A percentile compares a stretch with the other conserved stretches of the same genome.
phyloP scores from a whole-genome alignment of 1,284 basidiomycete genomes.

The Xerocomus nothofagi region DNA sequence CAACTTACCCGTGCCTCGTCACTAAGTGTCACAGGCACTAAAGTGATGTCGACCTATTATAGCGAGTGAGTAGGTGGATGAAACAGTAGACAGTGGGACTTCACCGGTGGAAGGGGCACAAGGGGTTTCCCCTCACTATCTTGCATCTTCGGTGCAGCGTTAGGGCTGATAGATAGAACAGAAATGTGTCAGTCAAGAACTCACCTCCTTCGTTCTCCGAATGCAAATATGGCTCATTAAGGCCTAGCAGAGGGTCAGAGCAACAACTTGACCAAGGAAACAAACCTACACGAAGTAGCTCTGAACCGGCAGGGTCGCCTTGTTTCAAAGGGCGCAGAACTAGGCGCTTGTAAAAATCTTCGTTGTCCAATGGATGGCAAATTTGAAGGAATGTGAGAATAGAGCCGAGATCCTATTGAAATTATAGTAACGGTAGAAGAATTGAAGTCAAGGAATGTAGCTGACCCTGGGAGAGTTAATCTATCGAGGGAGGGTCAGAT shows the following conservation, averaged over 20 bases:
- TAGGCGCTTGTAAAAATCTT: constrained; percentile 77
- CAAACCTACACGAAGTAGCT: constrained; percentile 63
- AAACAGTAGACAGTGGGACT: constrained; percentile 13
- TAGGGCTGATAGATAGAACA: constrained; percentile 2
- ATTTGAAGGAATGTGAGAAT: constrained; percentile 79
- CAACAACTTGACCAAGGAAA: neutral
- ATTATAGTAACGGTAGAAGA: neutral
- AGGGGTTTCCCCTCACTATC: constrained; percentile 71
- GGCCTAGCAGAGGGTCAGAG: constrained; percentile 45
- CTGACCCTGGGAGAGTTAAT: constrained; percentile 75
- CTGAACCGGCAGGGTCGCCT: constrained; percentile 63
- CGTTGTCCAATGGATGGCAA: constrained; percentile 78
- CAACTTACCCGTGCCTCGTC: constrained; percentile 62
- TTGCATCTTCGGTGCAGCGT: constrained; percentile 62
- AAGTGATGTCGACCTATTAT: constrained; percentile 66
- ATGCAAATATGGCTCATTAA: constrained; percentile 85
- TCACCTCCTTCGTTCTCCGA: constrained; percentile 81
- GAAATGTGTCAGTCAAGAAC: constrained; percentile 6
- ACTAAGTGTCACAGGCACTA: constrained; percentile 68
- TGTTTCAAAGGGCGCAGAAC: constrained; percentile 71
- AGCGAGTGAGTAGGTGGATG: neutral
- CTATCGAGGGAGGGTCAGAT: constrained; percentile 37
- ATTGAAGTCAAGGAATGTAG: neutral
- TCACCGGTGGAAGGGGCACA: constrained; percentile 74
- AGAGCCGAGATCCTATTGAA: constrained; percentile 75